Conservation (phyloP, 2,329 filamentous ascomycete genomes). For the Cryphonectria nitschkei region DNA sequence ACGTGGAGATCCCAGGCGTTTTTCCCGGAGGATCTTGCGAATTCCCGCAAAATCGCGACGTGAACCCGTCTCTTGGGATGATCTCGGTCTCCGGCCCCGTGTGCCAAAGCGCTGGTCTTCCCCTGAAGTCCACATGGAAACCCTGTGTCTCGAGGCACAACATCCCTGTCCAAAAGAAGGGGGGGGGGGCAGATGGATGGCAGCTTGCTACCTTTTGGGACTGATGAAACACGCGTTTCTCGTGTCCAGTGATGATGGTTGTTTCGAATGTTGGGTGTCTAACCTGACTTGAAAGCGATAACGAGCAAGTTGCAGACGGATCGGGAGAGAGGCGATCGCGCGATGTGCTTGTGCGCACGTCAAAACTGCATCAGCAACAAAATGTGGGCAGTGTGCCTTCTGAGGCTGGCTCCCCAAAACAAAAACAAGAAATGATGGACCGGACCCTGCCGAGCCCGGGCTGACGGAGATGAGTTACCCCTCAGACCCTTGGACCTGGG, state of each 20-base stretch:
- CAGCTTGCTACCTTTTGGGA: constrained; percentile 16
- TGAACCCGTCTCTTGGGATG: not conserved
- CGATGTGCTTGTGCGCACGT: not conserved
- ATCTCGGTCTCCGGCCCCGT: not conserved
- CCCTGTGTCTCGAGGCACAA: not conserved
- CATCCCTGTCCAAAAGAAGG: constrained; percentile 12
- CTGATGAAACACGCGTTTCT: constrained; percentile 29
- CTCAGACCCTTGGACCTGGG: not conserved
- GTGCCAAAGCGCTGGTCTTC: not conserved
- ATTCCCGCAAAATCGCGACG: not conserved
- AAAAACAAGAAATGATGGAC: not conserved
- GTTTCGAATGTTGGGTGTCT: constrained; percentile 24
- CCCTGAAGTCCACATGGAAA: constrained; percentile 11
- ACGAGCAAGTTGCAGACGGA: not conserved
- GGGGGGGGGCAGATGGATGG: not conserved
- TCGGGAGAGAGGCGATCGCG: too few relatives aligned
- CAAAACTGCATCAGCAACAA: not conserved
- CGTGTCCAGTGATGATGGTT: constrained; percentile 25
- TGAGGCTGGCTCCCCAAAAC: not conserved
- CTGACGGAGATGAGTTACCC: constrained; percentile 12
- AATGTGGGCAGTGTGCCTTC: not conserved
- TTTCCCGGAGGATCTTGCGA: not conserved
- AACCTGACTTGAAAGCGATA: not conserved
- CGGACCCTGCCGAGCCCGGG: not conserved
- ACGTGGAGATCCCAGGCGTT: not conserved